Evolutionary conservation across 768 basidiomycete species (phyloP).

Genomic region (Tubosaeta sp.): DNA sequence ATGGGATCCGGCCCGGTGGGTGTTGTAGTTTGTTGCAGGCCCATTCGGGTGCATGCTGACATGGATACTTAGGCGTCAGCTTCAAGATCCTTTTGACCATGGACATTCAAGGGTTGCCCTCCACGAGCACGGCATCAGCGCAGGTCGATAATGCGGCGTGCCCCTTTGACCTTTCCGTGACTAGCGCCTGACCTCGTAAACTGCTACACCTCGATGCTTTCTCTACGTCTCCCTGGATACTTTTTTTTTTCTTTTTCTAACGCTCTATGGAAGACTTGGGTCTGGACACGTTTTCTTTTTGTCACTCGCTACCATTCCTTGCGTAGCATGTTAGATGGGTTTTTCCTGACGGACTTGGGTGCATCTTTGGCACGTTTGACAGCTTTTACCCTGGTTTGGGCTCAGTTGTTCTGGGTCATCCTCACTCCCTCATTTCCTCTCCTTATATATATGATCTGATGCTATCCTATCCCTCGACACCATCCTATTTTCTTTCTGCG

Average conservation of each 20-base stretch:
- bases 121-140: constrained; percentile 48
- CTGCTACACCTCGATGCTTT: neutral
- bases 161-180: constrained; percentile 62
- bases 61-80: constrained; percentile 38
- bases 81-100: constrained; percentile 64
- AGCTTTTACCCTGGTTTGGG: neutral
- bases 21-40: constrained; percentile 10
- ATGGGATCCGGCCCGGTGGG: constrained; percentile 59
- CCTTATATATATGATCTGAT: constrained; percentile 4
- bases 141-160: constrained; percentile 59
- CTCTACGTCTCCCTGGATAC: constrained; percentile 7
- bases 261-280: constrained; percentile 1
- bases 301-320: neutral
- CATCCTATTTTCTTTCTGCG: neutral
- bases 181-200: constrained; percentile 38
- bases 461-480: constrained; percentile 3
- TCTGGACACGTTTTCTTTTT: constrained; percentile 2
- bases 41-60: neutral
- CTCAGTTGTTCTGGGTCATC: neutral
- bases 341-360: constrained; percentile 5
- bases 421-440: neutral
- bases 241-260: constrained; percentile 2
- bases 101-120: constrained; percentile 64
- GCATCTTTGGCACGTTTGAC: neutral
- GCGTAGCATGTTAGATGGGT: neutral